These are phyloP conservation scores for Cladobotryum mycophilum DNA, from an alignment of 2,329 filamentous ascomycete genomes.

Conservation along the genomic window DNA sequence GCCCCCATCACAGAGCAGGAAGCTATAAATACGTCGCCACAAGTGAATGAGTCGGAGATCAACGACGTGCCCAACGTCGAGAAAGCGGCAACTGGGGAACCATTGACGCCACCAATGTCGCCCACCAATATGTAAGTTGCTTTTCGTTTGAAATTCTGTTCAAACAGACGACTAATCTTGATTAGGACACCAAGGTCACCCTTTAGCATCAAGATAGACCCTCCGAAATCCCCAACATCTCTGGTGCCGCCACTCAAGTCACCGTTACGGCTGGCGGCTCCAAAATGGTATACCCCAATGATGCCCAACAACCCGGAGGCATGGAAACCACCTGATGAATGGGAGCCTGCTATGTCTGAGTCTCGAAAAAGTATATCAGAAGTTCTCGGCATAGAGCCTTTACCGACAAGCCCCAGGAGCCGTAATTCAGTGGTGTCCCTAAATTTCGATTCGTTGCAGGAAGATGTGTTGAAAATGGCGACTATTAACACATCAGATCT, in stretches of 20 bases:
- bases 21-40: not conserved
- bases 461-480: conserved; percentile 5
- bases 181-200: not conserved
- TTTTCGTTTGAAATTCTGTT: not conserved
- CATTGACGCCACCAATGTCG: conserved; percentile 23
- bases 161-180: not conserved
- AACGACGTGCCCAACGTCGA: not conserved
- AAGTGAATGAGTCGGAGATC: not conserved
- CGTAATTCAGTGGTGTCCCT: not conserved
- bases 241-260: conserved; percentile 13
- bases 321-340: conserved; percentile 5
- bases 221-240: not conserved
- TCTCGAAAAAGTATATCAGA: not conserved
- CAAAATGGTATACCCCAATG: not conserved
- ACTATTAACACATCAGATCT: conserved; percentile 1
- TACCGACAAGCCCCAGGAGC: not conserved
- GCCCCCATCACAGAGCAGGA: not conserved
- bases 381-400: not conserved
- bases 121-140: conserved; percentile 24
- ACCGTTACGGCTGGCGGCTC: conserved; percentile 2
- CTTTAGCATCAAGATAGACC: not conserved
- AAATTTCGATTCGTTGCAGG: conserved; percentile 1
- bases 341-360: conserved; percentile 4
- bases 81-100: conserved; percentile 12
- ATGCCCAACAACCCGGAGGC: conserved; percentile 10